phyloP scores from a whole-genome alignment of 306 rosid species.

The Mimosa pudica region DNA sequence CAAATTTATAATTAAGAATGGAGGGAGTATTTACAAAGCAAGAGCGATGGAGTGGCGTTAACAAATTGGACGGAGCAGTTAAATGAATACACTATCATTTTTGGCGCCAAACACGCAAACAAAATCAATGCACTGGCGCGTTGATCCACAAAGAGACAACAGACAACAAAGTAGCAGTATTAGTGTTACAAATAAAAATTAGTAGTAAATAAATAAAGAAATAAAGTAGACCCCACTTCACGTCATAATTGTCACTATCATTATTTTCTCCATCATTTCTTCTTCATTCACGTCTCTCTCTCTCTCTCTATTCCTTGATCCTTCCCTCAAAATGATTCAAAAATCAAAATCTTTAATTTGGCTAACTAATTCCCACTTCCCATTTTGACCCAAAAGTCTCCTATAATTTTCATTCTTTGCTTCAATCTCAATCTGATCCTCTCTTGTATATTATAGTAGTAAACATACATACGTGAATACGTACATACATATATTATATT shows the following conservation, averaged over 20 bases:
- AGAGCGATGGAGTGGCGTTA: too few species aligned
- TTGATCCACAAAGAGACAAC: slow-evolving; percentile 27
- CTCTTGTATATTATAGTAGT: not conserved
- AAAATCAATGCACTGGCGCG: slow-evolving; percentile 24
- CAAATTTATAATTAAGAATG: too few species aligned
- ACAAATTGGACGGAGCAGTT: too few species aligned
- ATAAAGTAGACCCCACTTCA: slow-evolving; percentile 28
- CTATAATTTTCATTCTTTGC: slow-evolving; percentile 23
- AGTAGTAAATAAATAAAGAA: not conserved
- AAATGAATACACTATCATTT: not conserved
- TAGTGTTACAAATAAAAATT: not conserved
- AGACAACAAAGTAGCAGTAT: not conserved
- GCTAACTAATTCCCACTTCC: not conserved
- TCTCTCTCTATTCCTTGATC: not conserved
- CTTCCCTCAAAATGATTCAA: not conserved
- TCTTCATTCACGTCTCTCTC: not conserved
- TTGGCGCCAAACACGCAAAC: slow-evolving; percentile 45
- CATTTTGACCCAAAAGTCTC: slow-evolving; percentile 23
- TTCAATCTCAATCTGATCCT: slow-evolving; percentile 20
- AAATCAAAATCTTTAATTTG: slow-evolving; percentile 23
- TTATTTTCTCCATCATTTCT: slow-evolving; percentile 39
- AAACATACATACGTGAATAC: not conserved
- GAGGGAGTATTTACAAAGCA: too few species aligned
- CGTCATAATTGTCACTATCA: slow-evolving; percentile 23
- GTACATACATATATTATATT: not conserved